phyloP scores from a whole-genome alignment of 176 grass and related monocot genomes.

The Bromus sterilis region DNA sequence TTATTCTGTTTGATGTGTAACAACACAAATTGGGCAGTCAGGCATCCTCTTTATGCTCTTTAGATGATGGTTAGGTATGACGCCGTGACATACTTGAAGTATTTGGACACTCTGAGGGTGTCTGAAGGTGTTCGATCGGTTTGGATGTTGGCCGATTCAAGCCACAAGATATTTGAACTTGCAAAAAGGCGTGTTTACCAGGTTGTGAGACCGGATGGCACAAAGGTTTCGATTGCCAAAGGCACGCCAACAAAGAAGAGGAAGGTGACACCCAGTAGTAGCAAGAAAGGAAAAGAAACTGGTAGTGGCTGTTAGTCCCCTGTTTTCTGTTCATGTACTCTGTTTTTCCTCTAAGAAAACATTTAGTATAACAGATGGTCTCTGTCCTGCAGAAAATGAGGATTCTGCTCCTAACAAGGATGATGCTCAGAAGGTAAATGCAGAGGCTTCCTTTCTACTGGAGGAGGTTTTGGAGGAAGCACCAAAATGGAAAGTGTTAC shows the following conservation, averaged over 20 bases:
- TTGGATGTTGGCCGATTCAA: conserved; percentile 97
- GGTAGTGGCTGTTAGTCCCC: conserved; percentile 24
- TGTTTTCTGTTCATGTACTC: background rate
- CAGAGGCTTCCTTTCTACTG: conserved; percentile 36
- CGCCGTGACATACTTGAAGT: conserved; percentile 88
- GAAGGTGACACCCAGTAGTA: conserved; percentile 19
- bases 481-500: conserved; percentile 94
- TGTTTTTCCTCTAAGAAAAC: background rate
- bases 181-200: conserved; percentile 89
- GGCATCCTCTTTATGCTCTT: background rate
- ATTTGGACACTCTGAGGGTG: conserved; percentile 84
- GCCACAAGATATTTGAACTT: conserved; percentile 90
- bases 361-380: background rate
- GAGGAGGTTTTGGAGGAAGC: conserved; percentile 94
- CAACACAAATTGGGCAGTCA: background rate
- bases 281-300: conserved; percentile 52
- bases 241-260: conserved; percentile 62
- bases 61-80: conserved; percentile 55
- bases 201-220: conserved; percentile 59
- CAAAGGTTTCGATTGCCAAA: conserved; percentile 38
- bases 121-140: conserved; percentile 92
- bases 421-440: conserved; percentile 10
- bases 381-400: conserved; percentile 35
- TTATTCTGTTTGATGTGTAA: background rate
- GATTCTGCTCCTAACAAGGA: conserved; percentile 27